Percentiles rank a stretch among this genome's conserved stretches.
phyloP scores from a whole-genome alignment of 2,329 filamentous ascomycete genomes.

The Knoxdaviesia proteae region DNA sequence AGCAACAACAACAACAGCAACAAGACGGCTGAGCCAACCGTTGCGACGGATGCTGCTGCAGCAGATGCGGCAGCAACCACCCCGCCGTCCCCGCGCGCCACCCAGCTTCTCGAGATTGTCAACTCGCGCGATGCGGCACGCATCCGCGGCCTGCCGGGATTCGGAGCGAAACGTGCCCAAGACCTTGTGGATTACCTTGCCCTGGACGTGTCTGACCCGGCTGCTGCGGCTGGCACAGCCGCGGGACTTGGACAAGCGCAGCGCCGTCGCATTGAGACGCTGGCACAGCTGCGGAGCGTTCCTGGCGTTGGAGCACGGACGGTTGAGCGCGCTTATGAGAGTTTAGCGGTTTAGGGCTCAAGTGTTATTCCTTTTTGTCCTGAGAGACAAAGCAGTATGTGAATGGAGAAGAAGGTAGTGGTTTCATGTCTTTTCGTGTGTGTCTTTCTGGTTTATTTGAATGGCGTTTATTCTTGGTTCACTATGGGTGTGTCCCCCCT shows the following conservation, averaged over 20 bases:
- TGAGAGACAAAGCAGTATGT: background rate
- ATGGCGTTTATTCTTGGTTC: no score
- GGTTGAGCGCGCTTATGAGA: conserved; percentile 34
- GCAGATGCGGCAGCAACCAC: no score
- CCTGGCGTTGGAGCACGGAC: conserved; percentile 36
- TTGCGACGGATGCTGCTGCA: no score
- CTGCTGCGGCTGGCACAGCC: conserved; percentile 9
- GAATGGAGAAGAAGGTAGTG: background rate
- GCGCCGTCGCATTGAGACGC: conserved; percentile 17
- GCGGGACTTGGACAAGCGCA: no score
- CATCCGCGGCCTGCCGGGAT: conserved; percentile 47
- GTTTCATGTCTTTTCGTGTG: background rate
- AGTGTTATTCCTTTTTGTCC: background rate
- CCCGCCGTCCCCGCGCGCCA: conserved; percentile 26
- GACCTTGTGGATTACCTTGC: conserved; percentile 37
- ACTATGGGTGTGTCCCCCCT: no score
- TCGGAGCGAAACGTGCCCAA: conserved; percentile 50
- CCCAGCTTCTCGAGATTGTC: conserved; percentile 45
- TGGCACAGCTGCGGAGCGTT: conserved; percentile 29
- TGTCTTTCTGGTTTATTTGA: background rate
- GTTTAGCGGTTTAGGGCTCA: conserved; percentile 8
- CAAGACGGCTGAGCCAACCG: no score
- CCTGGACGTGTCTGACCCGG: conserved; percentile 17
- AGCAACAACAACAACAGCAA: no score
- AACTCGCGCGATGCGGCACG: conserved; percentile 48